Evolutionary conservation across 345 rosid species (phyloP).

Genomic region (Salix udensis): DNA sequence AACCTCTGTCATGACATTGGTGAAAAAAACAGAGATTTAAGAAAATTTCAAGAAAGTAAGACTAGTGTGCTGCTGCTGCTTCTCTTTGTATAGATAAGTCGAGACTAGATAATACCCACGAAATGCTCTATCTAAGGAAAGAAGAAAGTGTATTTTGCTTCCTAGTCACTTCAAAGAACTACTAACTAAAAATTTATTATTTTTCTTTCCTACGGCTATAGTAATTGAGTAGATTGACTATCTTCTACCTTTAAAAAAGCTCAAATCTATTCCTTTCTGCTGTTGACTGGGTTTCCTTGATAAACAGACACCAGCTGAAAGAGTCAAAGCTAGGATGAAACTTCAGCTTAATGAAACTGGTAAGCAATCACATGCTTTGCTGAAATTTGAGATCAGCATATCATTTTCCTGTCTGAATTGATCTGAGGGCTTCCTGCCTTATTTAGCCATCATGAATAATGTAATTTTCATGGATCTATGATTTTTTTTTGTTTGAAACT

Average conservation of each 20-base stretch:
- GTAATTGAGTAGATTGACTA: neutral
- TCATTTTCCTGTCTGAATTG: neutral
- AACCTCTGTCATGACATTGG: neutral
- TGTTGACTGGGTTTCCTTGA: slow-evolving; percentile 22
- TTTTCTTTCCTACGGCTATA: too few relatives aligned
- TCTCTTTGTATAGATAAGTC: neutral
- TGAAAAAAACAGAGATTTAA: neutral
- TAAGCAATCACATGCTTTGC: slow-evolving; percentile 13
- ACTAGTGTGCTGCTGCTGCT: neutral
- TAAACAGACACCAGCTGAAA: slow-evolving; percentile 71
- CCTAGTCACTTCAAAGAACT: neutral
- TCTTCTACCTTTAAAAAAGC: neutral
- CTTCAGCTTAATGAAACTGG: slow-evolving; percentile 84
- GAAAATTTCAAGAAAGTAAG: neutral
- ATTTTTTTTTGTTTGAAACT: neutral
- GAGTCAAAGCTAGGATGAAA: slow-evolving; percentile 90
- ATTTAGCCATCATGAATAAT: neutral
- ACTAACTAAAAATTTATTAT: too few relatives aligned
- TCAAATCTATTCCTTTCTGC: neutral
- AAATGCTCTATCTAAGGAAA: too few relatives aligned
- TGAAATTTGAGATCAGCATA: neutral
- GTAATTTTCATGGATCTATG: neutral
- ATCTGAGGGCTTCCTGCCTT: neutral
- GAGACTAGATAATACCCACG: neutral
- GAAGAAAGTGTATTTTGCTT: neutral